These are phyloP conservation scores for Globisporangium barbulae DNA, from an alignment of 352 stramenopile genomes.

Conservation along the genomic window DNA sequence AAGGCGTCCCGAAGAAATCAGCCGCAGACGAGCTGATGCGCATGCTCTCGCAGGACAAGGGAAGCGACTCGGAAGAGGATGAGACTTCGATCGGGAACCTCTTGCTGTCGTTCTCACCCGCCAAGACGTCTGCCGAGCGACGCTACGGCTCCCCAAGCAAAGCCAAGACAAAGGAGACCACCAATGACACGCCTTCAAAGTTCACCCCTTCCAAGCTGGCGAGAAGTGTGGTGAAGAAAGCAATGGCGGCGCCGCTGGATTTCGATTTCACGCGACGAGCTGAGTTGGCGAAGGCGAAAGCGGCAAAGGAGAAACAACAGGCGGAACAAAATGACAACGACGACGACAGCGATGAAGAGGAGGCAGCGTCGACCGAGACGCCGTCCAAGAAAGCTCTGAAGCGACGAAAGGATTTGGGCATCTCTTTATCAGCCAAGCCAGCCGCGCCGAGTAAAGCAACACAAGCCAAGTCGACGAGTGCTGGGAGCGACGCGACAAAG, in stretches of 20 bases:
- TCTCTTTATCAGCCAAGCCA: not conserved
- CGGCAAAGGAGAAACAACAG: conserved; percentile 22
- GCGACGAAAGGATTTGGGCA: conserved; percentile 21
- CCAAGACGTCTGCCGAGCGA: conserved; percentile 10
- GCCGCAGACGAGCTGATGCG: conserved; percentile 47
- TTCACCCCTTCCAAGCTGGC: conserved; percentile 22
- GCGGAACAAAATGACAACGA: conserved; percentile 14
- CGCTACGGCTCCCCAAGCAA: conserved; percentile 4
- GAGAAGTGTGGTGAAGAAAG: conserved; percentile 26
- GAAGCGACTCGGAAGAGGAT: conserved; percentile 57
- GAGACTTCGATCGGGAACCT: conserved; percentile 47
- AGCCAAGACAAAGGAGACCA: conserved; percentile 5
- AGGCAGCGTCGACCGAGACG: conserved; percentile 6
- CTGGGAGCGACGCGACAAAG: not conserved
- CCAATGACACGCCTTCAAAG: conserved; percentile 12
- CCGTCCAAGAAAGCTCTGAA: conserved; percentile 20
- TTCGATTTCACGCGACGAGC: conserved; percentile 55
- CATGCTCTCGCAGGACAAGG: conserved; percentile 52
- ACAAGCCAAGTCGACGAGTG: not conserved
- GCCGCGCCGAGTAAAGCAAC: not conserved
- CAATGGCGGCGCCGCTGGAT: conserved; percentile 25
- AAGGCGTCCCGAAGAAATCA: conserved; percentile 14
- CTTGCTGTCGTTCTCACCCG: conserved; percentile 38
- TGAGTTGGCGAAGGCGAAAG: conserved; percentile 29
- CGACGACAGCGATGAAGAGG: conserved; percentile 2